Base-by-base conservation (phyloP, 1,284 basidiomycete species). In the Tilletia indica region DNA sequence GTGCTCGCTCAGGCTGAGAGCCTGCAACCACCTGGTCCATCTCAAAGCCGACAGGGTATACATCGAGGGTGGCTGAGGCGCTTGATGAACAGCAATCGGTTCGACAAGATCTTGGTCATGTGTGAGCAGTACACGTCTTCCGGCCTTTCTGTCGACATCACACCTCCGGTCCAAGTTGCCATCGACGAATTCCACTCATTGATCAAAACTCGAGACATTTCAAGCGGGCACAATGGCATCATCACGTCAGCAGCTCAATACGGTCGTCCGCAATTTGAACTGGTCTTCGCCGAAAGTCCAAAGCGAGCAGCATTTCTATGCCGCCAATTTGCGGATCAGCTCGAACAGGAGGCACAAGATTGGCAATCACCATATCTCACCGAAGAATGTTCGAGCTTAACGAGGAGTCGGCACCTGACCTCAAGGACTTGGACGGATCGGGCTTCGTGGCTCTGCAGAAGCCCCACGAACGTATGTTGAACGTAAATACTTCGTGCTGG, bases 61-160 rank as follows among this genome's bases (percentile, higher is more conserved):
- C 19, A 64, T 38, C 61, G 61, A 38, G 61, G 61, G 12, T 16
- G 31, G 31, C 38, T 64, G 38, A 25, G 61, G 36, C 61, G 34
- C 19, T 14, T 64, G 36, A 38, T 64, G 19, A 9, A 11, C 31
- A 19, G 36, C 36, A 12, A 38, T 8, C 9, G 5, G 3, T 19
- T 19, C 34, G 34, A 64, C 16, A 19, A 64, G 12, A 34, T 64
- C 34, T 34, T 64, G 12, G 36, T 64, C 61, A 14, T 64, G 12
- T 64, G 61, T 38, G 61, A 64, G 61, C 61, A 39, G 36, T 64
- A 64, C 61, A 64, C 61, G 34, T 39, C 61, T 6, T 64, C 61
- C 16, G 61, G 61, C 11, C 4, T 64, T 16, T 19, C 31, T 11
- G 19, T 64, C 34, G 61, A 64, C 31, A 19, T 64, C 36, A 64